Base-by-base conservation (phyloP, 192 early-diverging fungal genomes). In the Borealophlyctis nickersoniae region DNA sequence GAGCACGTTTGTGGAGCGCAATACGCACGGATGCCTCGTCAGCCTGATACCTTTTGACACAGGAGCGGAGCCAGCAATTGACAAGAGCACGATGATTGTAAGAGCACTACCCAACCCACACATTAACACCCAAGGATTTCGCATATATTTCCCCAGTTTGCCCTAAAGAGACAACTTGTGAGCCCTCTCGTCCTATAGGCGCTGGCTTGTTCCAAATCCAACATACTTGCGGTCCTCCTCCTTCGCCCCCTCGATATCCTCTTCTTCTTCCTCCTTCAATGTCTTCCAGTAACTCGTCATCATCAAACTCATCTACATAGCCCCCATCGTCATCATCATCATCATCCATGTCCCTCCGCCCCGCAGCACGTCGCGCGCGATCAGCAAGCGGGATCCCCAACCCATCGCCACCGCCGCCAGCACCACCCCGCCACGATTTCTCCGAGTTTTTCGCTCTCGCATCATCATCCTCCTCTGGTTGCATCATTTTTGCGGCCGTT, bases 61-160 rank as follows among this genome's bases (percentile, higher is more conserved):
- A n/a, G n/a, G n/a, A n/a, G n/a, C n/a, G n/a, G n/a, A n/a, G n/a
- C n/a, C n/a, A n/a, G 60, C 58, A 16, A 68, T 23, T 11, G 66
- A 68, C 11, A 54, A 58, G 4, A 61, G 58, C n/a, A 68, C 35
- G 34, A 68, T 68, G 34, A 68, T 27, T 48, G 29, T 52, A 16
- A 68, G 59, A 4, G 62, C 31, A 30, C 54, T 16, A n/a, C 39
- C 66, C 59, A 68, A 50, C 26, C 58, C 66, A 34, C 50, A 61
- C 58, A 68, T 68, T 33, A 68, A 35, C 29, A 68, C 33, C 45
- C 49, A 52, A 54, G 66, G 66, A 35, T 61, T 60, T 33, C 58
- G 66, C 5, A 62, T 56, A 34, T 13, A 55, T 63, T n/a, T 39
- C 53, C 24, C 45, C 52, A n/a, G n/a, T n/a, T 33, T 49, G 1